A percentile compares a stretch with the other conserved stretches of the same genome.
phyloP scores from a whole-genome alignment of 1,284 basidiomycete genomes.

The Cutaneotrichosporon sp. region DNA sequence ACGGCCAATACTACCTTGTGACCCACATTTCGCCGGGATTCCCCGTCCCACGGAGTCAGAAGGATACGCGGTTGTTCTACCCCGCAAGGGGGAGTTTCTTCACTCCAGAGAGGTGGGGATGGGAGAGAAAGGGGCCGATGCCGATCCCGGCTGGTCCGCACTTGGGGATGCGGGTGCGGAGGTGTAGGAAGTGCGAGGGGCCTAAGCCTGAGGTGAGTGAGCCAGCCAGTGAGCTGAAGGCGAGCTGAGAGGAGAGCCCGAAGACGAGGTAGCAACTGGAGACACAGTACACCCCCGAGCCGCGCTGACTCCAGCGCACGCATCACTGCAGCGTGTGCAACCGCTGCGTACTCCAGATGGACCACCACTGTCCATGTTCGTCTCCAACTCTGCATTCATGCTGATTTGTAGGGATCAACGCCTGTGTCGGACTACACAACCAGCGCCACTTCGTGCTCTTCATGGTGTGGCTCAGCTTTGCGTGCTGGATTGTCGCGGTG shows the following conservation, averaged over 20 bases:
- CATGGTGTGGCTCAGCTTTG: slow-evolving; percentile 71
- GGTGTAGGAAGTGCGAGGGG: slow-evolving; percentile 67
- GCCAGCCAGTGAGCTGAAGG: not conserved
- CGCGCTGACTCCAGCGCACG: slow-evolving; percentile 63
- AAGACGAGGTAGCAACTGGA: not conserved
- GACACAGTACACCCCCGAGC: too few relatives aligned
- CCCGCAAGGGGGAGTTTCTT: slow-evolving; percentile 29
- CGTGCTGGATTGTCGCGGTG: slow-evolving; percentile 60
- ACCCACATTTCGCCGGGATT: slow-evolving; percentile 75
- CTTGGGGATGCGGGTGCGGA: slow-evolving; percentile 51
- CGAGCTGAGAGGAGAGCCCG: not conserved
- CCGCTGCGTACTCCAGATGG: slow-evolving; percentile 86
- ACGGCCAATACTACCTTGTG: slow-evolving; percentile 79
- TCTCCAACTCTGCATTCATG: slow-evolving; percentile 37
- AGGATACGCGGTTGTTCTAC: slow-evolving; percentile 35
- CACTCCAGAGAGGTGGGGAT: slow-evolving; percentile 39
- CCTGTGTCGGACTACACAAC: slow-evolving; percentile 92
- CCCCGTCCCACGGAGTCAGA: slow-evolving; percentile 46
- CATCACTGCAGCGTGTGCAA: slow-evolving; percentile 96
- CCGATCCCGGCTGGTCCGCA: slow-evolving; percentile 4
- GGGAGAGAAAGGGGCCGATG: not conserved
- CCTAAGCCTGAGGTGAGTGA: slow-evolving; percentile 76
- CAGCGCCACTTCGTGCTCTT: slow-evolving; percentile 95
- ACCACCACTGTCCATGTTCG: slow-evolving; percentile 86
- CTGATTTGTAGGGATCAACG: slow-evolving; percentile 76